Evolutionary conservation across 139 green algal species (phyloP), one percentile per base, ranked within the genome.

Genomic region (Coelastrella sp.): DNA sequence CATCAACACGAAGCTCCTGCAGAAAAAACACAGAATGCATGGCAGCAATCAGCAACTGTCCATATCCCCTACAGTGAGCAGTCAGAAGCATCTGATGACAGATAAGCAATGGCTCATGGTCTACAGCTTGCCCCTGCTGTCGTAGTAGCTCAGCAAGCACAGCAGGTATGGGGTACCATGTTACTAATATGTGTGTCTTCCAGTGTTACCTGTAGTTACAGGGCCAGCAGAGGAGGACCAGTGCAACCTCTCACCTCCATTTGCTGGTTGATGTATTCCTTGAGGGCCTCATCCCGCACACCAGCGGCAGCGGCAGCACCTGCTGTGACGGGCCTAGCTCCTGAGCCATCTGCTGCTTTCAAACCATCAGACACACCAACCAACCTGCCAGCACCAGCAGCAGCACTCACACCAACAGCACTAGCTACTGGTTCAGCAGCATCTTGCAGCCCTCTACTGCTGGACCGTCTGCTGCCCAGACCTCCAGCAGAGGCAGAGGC

Each of bases 201-300:
- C 35, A 49, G 3, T 49, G 35, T 49, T 1, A 5, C 35, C 35
- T 49, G 35, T 49, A 3, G 35, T 49, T 49, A 70, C 11, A 15
- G 63, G 14, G 63, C 11, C 14, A 70, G 11, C 63, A 70, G 14
- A 70, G 63, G 63, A 12, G 14, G 63, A 25, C n/a, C 17, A 24
- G 10, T 35, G 19, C 24, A 12, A 35, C 14, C 6, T 20, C 85
- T 84, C 76, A 90, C 87, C 87, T 17, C 10, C 78, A 87, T 87
- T n/a, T 91, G 78, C 78, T 91, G 35, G 15, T 91, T 78, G 19
- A 91, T 70, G 79, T 87, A 91, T 7, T 49, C 78, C 22, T 72
- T 80, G 78, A 91, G 87, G 22, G 87, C 87, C 35, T 91, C 87
- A 35, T 91, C 87, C 59, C 87, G 19, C 78, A 70, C 12, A 7